Evolutionary conservation across 2,329 filamentous ascomycete genomes (phyloP).

Genomic region (Sarocladiaceae sp.): DNA sequence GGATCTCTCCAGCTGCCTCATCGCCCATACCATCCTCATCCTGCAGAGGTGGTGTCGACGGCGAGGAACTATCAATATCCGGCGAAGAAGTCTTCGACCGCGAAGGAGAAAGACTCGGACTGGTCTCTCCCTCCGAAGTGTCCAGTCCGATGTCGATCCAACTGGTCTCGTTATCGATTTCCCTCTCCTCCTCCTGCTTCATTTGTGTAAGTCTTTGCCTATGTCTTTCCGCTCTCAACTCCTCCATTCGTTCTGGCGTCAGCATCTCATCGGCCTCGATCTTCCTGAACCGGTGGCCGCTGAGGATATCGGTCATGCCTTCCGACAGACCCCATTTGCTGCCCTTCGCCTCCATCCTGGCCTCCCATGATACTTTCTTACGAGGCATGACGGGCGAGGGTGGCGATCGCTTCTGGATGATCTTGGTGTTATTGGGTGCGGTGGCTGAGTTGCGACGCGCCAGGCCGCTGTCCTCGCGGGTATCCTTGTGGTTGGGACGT

Average conservation of each 20-base stretch:
- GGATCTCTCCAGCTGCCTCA: neutral
- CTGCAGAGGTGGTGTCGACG: slow-evolving; percentile 5
- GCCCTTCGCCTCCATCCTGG: slow-evolving; percentile 12
- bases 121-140: neutral
- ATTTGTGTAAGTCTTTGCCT: neutral
- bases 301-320: slow-evolving; percentile 54
- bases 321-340: slow-evolving; percentile 51
- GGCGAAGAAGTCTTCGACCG: neutral
- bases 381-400: neutral
- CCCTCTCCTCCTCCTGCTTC: neutral
- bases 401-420: neutral
- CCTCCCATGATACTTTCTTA: slow-evolving; percentile 1
- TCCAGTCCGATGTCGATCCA: neutral
- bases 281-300: slow-evolving; percentile 48
- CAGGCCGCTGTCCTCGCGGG: neutral
- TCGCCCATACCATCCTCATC: neutral
- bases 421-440: neutral
- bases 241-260: slow-evolving; percentile 46
- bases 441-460: neutral
- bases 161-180: neutral
- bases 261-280: slow-evolving; percentile 58
- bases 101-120: neutral
- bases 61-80: neutral
- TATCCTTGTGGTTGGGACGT: neutral
- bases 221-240: slow-evolving; percentile 23